phyloP scores from a whole-genome alignment of 345 rosid genomes.

The Corchorus capsularis region DNA sequence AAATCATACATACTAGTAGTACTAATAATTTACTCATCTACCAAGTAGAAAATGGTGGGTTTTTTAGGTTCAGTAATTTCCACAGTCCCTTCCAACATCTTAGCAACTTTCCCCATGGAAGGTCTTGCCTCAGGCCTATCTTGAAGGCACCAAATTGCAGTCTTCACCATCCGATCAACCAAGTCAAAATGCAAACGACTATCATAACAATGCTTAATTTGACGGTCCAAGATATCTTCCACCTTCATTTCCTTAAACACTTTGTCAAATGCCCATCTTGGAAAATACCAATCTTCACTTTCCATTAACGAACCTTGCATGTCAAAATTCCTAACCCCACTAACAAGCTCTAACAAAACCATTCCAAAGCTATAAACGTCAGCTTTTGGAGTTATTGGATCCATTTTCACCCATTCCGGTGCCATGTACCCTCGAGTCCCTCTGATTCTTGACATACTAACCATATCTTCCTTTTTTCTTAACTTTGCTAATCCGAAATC shows the following conservation, averaged over 20 bases:
- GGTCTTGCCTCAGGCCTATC: slow-evolving; percentile 62
- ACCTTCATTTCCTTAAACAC: slow-evolving; percentile 61
- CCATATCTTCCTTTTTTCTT: slow-evolving; percentile 65
- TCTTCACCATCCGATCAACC: slow-evolving; percentile 73
- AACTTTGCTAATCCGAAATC: slow-evolving; percentile 75
- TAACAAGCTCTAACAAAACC: slow-evolving; percentile 65
- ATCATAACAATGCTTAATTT: slow-evolving; percentile 55
- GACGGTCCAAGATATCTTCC: slow-evolving; percentile 64
- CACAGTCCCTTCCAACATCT: slow-evolving; percentile 78
- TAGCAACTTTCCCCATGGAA: slow-evolving; percentile 73
- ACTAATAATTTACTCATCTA: slow-evolving; percentile 33
- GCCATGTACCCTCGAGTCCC: slow-evolving; percentile 83
- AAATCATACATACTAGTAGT: too few species aligned
- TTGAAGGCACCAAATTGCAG: slow-evolving; percentile 78
- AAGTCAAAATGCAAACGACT: slow-evolving; percentile 46
- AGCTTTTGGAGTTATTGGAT: slow-evolving; percentile 60
- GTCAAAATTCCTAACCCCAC: slow-evolving; percentile 57
- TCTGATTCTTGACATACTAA: slow-evolving; percentile 63
- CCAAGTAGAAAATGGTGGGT: slow-evolving; percentile 67
- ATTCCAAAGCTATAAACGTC: slow-evolving; percentile 78
- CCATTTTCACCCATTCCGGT: slow-evolving; percentile 63
- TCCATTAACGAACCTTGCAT: slow-evolving; percentile 45
- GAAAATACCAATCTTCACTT: slow-evolving; percentile 69
- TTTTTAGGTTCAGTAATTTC: slow-evolving; percentile 66
- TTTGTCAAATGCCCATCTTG: slow-evolving; percentile 71